phyloP scores from a whole-genome alignment of 2,329 filamentous ascomycete genomes.

The Talaromyces atroroseus region DNA sequence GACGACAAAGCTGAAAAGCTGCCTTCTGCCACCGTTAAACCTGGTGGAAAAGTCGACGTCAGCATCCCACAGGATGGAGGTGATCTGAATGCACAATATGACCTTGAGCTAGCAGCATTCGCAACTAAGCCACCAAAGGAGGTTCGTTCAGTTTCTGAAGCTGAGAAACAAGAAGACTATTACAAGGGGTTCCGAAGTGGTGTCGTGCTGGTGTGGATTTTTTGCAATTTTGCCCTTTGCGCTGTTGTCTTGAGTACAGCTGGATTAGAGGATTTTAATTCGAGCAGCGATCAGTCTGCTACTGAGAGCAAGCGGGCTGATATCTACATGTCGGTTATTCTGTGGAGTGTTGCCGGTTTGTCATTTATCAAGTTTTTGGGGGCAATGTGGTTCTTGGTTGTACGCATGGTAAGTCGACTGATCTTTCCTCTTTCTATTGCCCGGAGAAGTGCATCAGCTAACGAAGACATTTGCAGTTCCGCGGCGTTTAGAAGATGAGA shows the following conservation, averaged over 20 bases:
- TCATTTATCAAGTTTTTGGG: conserved; percentile 83
- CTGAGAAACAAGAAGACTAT: conserved; percentile 92
- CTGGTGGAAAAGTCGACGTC: conserved; percentile 92
- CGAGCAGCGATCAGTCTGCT: conserved; percentile 34
- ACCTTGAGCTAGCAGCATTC: conserved; percentile 73
- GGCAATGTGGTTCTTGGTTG: conserved; percentile 85
- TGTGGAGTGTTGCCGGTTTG: conserved; percentile 83
- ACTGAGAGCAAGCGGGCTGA: conserved; percentile 57
- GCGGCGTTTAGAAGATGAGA: conserved; percentile 37
- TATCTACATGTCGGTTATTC: conserved; percentile 78
- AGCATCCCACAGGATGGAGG: conserved; percentile 80
- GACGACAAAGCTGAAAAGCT: conserved; percentile 93
- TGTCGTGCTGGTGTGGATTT: conserved; percentile 93
- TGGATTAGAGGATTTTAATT: conserved; percentile 65
- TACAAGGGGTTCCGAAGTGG: conserved; percentile 93
- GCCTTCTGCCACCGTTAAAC: conserved; percentile 80
- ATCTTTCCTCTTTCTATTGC: background rate
- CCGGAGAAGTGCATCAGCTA: background rate
- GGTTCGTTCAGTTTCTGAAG: conserved; percentile 43
- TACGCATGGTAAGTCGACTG: conserved; percentile 65
- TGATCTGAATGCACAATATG: conserved; percentile 92
- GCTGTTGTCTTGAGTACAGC: conserved; percentile 83
- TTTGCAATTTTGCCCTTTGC: conserved; percentile 83
- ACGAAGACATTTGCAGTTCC: conserved; percentile 37
- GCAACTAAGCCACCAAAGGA: conserved; percentile 67